A percentile compares a stretch with the other conserved stretches of the same genome.
phyloP scores from a whole-genome alignment of 2,329 filamentous ascomycete species.

The Diplocarpon mali region DNA sequence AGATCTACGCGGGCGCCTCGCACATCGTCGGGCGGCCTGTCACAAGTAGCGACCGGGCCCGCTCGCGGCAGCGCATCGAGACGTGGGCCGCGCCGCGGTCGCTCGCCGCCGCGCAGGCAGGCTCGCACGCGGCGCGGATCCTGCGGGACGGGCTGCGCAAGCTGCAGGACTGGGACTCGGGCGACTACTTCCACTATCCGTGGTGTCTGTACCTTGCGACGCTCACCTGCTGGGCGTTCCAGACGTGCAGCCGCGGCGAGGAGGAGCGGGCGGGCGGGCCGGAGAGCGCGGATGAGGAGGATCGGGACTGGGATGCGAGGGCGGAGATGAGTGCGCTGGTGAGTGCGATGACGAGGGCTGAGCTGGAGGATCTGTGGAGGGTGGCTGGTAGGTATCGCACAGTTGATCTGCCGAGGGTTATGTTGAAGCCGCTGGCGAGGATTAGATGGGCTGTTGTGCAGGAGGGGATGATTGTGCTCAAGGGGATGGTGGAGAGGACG shows the following conservation, averaged over 20 bases:
- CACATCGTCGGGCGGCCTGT: no score
- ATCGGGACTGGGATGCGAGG: slow-evolving; percentile 39
- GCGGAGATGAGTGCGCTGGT: slow-evolving; percentile 37
- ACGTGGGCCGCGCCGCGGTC: no score
- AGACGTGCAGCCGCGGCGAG: slow-evolving; percentile 37
- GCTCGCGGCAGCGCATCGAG: no score
- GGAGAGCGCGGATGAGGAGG: slow-evolving; percentile 27
- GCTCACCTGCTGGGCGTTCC: slow-evolving; percentile 46
- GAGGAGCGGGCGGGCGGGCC: no score
- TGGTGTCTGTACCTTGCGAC: slow-evolving; percentile 52
- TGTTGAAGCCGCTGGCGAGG: slow-evolving; percentile 43
- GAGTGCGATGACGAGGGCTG: slow-evolving; percentile 28
- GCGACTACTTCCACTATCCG: slow-evolving; percentile 47
- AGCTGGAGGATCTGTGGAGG: slow-evolving; percentile 27
- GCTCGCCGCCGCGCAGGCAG: no score
- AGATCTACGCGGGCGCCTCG: no score
- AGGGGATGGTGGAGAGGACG: slow-evolving; percentile 23
- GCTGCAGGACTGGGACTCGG: slow-evolving; percentile 39
- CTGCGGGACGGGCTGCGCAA: slow-evolving; percentile 38
- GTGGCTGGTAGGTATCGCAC: no score
- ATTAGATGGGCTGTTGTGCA: slow-evolving; percentile 52
- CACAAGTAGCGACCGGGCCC: no score
- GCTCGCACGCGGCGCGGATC: no score
- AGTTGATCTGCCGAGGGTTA: no score
- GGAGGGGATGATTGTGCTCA: slow-evolving; percentile 46